A percentile compares a stretch with the other conserved stretches of the same genome.
Conservation (phyloP, 257 asterid species). For the Solanum tarapatanum region DNA sequence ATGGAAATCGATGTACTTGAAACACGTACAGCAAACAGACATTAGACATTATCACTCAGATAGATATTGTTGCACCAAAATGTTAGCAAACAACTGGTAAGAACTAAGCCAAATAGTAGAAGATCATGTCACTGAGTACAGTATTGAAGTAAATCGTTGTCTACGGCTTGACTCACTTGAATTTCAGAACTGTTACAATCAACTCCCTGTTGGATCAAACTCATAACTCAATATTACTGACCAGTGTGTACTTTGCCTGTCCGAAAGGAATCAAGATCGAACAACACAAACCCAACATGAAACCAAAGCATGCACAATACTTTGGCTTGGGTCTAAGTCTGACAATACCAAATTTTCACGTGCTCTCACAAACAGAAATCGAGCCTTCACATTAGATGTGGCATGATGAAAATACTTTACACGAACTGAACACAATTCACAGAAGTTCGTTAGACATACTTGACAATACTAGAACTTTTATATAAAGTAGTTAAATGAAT, state of each 20-base stretch:
- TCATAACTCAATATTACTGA: background rate
- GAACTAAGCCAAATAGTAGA: background rate
- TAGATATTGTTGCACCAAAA: background rate
- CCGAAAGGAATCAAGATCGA: background rate
- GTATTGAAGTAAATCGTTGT: background rate
- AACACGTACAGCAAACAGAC: background rate
- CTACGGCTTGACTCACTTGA: background rate
- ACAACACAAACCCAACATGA: background rate
- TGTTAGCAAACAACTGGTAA: background rate
- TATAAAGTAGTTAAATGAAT: background rate
- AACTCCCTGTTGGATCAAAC: background rate
- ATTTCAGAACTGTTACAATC: background rate
- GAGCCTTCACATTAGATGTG: background rate
- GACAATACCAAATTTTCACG: background rate
- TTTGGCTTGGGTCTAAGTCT: background rate
- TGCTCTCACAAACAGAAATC: background rate
- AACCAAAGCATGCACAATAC: background rate
- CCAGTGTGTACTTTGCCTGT: background rate
- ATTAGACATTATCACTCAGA: background rate
- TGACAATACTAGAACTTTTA: background rate
- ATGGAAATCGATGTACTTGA: background rate
- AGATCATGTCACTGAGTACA: background rate
- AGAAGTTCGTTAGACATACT: background rate
- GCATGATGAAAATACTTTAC: background rate
- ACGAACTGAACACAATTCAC: background rate